Base-by-base conservation (phyloP, 2,329 filamentous ascomycete genomes). In the Atkinsonella hypoxylon region DNA sequence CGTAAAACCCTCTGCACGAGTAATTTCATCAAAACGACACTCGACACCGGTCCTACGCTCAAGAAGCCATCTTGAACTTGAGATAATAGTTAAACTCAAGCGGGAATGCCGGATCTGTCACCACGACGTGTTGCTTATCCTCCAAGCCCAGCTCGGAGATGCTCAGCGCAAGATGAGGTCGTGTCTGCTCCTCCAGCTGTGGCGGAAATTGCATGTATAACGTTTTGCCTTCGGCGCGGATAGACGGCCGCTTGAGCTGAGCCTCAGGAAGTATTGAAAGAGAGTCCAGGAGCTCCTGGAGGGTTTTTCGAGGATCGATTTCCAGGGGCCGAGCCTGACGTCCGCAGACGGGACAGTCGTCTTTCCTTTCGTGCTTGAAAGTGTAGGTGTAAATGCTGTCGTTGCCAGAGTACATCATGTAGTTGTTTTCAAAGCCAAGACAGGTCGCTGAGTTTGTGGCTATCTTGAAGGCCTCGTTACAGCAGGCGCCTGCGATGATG, bases 351-450 rank as follows among this genome's bases (percentile, higher is more conserved):
- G 93, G 89, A 57, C 93, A 98, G 67, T 97, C 93, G 15, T 85
- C 78, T 67, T 96, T 97, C 72, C 87, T 88, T 69, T 96, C 85
- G 61, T 95, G 89, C 61, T 89, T 84, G 66, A 97, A 98, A 0
- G 93, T 98, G 68, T 95, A 96, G 0, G 93, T 98, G 72, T 98
- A 98, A 57, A 98, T 85, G 57, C 86, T 80, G 62, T 95, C 91
- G 62, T 97, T 90, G 45, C 94, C 93, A 12, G 89, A 95, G 67
- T 98, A 98, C 87, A 96, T 95, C 90, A 97, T 97, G 71, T 98
- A 98, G 66, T 95, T 95, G 51, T 85, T 85, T 43, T 85, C 82
- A 55, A 81, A 75, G 12, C 85, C 87, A 15, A 98, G 75, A 56
- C 82, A 84, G 0, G 91, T 89, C 32, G 91, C 93, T 38, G 84